These are phyloP conservation scores for Achaetomiella virescens DNA, from an alignment of 495 filamentous ascomycete species.

Conservation along the genomic window DNA sequence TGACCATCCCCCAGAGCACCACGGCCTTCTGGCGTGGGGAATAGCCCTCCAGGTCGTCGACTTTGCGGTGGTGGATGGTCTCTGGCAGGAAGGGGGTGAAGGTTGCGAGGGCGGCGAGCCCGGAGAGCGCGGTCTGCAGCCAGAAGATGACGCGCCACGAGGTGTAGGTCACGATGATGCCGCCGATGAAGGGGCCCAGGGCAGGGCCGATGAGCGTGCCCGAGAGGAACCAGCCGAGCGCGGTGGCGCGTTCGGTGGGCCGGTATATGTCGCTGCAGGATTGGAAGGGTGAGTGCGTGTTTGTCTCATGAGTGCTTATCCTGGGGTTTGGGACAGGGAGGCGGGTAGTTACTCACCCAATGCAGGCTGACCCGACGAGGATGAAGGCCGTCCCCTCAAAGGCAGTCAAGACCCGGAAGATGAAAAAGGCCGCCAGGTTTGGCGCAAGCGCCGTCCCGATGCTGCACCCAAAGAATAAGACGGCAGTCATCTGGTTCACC, in stretches of 20 bases:
- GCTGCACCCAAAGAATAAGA: slow-evolving; percentile 57
- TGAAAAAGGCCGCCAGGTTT: slow-evolving; percentile 59
- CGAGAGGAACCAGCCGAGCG: slow-evolving; percentile 62
- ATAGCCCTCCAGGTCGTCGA: slow-evolving; percentile 49
- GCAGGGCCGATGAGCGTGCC: slow-evolving; percentile 67
- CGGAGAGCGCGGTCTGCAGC: slow-evolving; percentile 61
- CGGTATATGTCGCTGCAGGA: slow-evolving; percentile 59
- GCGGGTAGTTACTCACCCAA: slow-evolving; percentile 35
- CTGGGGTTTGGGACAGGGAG: neutral
- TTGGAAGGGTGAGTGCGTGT: neutral
- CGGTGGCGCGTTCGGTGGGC: slow-evolving; percentile 60
- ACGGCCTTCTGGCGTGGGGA: slow-evolving; percentile 40
- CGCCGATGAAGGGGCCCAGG: slow-evolving; percentile 60
- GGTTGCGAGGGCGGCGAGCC: slow-evolving; percentile 50
- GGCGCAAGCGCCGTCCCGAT: slow-evolving; percentile 62
- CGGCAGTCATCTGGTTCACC: slow-evolving; percentile 51
- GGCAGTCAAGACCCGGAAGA: slow-evolving; percentile 63
- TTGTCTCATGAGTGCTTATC: neutral
- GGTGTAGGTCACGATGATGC: slow-evolving; percentile 63
- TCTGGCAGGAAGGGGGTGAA: slow-evolving; percentile 58
- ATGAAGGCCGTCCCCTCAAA: slow-evolving; percentile 68
- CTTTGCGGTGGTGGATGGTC: slow-evolving; percentile 56
- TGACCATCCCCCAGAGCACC: slow-evolving; percentile 54
- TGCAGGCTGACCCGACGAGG: slow-evolving; percentile 56
- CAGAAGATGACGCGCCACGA: slow-evolving; percentile 69